Conservation (phyloP, 2,329 filamentous ascomycete genomes). For the Monosporascus sp. region DNA sequence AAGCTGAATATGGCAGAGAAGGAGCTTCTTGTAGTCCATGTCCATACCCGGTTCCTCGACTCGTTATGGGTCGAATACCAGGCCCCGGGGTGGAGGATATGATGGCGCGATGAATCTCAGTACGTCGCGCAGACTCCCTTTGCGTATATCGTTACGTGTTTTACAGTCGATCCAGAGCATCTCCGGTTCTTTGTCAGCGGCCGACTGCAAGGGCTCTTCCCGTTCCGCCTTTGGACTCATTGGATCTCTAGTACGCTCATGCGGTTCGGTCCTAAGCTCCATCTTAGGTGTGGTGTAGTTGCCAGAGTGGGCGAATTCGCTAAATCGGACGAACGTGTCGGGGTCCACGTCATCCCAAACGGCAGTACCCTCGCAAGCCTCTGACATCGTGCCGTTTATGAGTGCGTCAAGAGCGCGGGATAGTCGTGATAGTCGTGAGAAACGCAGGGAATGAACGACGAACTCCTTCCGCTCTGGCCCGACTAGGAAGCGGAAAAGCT, state of each 20-base stretch:
- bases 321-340: not conserved
- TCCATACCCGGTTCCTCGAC: not conserved
- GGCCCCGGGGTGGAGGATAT: not conserved
- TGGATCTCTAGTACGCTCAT: not conserved
- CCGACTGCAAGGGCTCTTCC: not conserved
- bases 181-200: not conserved
- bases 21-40: not conserved
- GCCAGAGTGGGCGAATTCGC: conserved; percentile 3
- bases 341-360: conserved; percentile 2
- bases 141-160: not conserved
- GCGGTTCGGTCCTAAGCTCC: not conserved
- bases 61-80: not conserved
- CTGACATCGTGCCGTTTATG: not conserved
- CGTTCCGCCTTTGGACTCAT: not conserved
- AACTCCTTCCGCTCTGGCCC: not conserved
- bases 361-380: not conserved
- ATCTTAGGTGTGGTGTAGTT: not conserved
- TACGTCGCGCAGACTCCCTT: not conserved
- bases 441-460: conserved; percentile 1
- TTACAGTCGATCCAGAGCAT: too few relatives aligned
- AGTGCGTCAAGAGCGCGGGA: not conserved
- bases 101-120: not conserved
- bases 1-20: not conserved
- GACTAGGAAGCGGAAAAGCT: conserved; percentile 3
- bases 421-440: conserved; percentile 1